These are phyloP conservation scores for Fusarium hostae DNA, from an alignment of 2,329 filamentous ascomycete species.

Conservation along the genomic window DNA sequence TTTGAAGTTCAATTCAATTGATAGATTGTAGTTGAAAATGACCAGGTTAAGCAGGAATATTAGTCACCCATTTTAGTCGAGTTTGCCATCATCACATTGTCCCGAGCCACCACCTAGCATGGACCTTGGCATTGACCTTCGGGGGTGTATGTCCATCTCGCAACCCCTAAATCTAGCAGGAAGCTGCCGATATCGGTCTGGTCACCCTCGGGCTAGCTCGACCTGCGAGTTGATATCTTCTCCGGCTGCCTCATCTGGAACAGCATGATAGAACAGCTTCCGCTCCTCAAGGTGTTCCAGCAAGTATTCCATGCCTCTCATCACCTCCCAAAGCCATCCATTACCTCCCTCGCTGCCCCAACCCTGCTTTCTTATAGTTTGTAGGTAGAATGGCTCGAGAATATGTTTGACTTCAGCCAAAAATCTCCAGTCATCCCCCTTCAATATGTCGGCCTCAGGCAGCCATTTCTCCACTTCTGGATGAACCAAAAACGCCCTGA, in stretches of 20 bases:
- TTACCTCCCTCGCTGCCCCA: not conserved
- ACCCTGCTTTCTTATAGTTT: not conserved
- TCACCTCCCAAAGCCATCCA: not conserved
- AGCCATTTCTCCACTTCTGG: not conserved
- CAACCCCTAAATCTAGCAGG: not conserved
- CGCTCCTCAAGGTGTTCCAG: not conserved
- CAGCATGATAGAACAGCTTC: not conserved
- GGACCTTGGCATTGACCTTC: not conserved
- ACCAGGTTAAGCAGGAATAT: slow-evolving; percentile 27
- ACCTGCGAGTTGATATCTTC: not conserved
- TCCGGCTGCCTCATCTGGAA: not conserved
- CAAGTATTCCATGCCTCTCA: not conserved
- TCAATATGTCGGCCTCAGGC: not conserved
- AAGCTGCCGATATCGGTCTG: not conserved
- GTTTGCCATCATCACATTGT: not conserved
- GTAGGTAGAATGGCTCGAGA: not conserved
- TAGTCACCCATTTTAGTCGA: slow-evolving; percentile 42
- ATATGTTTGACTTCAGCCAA: not conserved
- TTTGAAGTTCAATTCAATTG: no score
- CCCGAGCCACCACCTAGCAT: not conserved
- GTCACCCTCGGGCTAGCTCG: not conserved
- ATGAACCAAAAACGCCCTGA: not conserved
- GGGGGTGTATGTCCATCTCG: not conserved
- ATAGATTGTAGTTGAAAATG: no score
- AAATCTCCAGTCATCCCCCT: not conserved